These are phyloP conservation scores for Solanum phureja DNA, from an alignment of 257 asterid species.

Conservation along the genomic window DNA sequence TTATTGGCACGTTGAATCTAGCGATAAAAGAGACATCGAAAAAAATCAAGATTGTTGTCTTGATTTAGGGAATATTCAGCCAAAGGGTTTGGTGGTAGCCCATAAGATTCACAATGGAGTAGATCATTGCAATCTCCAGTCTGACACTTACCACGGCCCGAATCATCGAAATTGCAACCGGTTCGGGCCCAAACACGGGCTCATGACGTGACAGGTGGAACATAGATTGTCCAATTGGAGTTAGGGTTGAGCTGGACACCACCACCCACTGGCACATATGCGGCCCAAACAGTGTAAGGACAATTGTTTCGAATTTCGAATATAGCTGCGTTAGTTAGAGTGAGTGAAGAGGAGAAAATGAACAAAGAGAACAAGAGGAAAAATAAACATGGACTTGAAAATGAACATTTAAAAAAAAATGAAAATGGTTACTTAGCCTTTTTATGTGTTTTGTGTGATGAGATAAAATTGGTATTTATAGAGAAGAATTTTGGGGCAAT, in stretches of 20 bases:
- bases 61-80: too few relatives aligned
- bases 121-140: constrained; percentile 20
- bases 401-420: too few relatives aligned
- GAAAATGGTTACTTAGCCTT: too few relatives aligned
- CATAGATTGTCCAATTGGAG: constrained; percentile 26
- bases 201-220: constrained; percentile 12
- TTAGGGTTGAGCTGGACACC: too few relatives aligned
- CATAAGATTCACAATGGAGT: too few relatives aligned
- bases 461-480: too few relatives aligned
- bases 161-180: constrained; percentile 23
- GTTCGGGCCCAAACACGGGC: constrained; percentile 38
- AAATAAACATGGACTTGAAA: neutral
- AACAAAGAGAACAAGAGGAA: constrained; percentile 2
- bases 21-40: constrained; percentile 29
- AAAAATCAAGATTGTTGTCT: constrained; percentile 13
- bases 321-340: constrained; percentile 13
- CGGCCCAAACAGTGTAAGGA: constrained; percentile 35
- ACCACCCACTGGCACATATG: neutral
- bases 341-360: constrained; percentile 1
- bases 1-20: constrained; percentile 36
- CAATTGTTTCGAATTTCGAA: constrained; percentile 36
- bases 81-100: too few relatives aligned
- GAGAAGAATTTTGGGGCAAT: too few relatives aligned
- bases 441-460: too few relatives aligned
- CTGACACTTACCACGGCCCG: constrained; percentile 27